These are phyloP conservation scores for Pterula multifida DNA, from an alignment of 1,284 basidiomycete genomes.

Conservation along the genomic window DNA sequence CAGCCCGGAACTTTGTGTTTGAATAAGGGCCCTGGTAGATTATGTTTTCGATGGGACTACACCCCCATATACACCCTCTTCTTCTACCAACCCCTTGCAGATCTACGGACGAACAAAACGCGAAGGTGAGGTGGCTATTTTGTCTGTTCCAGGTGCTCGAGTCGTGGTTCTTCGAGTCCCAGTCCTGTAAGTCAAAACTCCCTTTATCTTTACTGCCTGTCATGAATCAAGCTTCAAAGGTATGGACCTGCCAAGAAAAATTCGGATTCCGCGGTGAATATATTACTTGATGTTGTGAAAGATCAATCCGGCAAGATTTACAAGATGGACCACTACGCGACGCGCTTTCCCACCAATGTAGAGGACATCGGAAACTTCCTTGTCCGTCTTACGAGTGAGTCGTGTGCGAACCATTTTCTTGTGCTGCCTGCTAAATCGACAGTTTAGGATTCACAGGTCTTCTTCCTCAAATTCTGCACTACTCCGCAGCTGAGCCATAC, in stretches of 20 bases:
- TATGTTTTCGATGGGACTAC: constrained; percentile 82
- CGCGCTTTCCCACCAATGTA: constrained; percentile 71
- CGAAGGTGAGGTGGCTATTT: constrained; percentile 59
- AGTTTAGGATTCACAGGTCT: constrained; percentile 22
- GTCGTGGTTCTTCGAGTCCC: constrained; percentile 66
- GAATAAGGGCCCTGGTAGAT: constrained; percentile 28
- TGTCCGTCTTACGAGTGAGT: constrained; percentile 47
- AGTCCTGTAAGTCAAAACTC: constrained; percentile 45
- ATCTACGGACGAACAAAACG: constrained; percentile 69
- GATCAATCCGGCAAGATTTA: constrained; percentile 70
- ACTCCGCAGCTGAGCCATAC: constrained; percentile 60
- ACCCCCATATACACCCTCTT: constrained; percentile 61
- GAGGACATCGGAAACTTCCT: constrained; percentile 68
- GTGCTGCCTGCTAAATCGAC: background rate
- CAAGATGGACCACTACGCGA: constrained; percentile 82
- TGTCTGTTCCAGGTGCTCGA: constrained; percentile 41
- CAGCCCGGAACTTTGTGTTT: background rate
- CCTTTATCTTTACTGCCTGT: background rate
- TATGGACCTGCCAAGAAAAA: constrained; percentile 72
- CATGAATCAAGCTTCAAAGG: constrained; percentile 22
- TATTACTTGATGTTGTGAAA: constrained; percentile 65
- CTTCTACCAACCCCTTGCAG: constrained; percentile 63
- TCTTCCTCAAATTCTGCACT: constrained; percentile 63
- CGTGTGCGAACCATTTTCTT: constrained; percentile 24
- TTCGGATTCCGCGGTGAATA: constrained; percentile 69